phyloP scores from a whole-genome alignment of 768 basidiomycete species.

The Mycena olivaceomarginata region DNA sequence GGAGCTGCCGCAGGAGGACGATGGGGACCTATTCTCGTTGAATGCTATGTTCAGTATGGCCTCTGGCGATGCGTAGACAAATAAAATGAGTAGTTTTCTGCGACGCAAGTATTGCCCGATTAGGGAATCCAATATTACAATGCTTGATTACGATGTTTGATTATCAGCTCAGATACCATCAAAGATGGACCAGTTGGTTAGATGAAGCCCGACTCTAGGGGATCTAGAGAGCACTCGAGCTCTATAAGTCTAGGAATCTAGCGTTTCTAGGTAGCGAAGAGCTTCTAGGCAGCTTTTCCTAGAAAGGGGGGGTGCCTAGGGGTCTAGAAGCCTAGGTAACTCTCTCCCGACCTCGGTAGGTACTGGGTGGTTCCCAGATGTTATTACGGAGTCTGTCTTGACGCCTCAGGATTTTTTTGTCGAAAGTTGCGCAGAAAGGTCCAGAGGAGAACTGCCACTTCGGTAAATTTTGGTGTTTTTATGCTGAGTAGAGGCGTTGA shows the following conservation, averaged over 20 bases:
- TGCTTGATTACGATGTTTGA: no score
- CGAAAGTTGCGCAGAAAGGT: no score
- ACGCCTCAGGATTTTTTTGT: no score
- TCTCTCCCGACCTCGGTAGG: background rate
- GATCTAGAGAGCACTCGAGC: background rate
- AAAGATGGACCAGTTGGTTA: background rate
- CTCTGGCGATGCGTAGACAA: background rate
- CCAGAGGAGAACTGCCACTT: no score
- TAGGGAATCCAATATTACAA: background rate
- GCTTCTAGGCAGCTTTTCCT: background rate
- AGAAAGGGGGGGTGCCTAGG: conserved; percentile 2
- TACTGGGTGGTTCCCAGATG: no score
- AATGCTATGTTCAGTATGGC: background rate
- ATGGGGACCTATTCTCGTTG: background rate
- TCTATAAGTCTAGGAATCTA: background rate
- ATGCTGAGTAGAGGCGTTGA: no score
- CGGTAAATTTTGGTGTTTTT: no score
- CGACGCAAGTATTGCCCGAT: background rate
- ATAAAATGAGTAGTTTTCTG: background rate
- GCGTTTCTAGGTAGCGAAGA: background rate
- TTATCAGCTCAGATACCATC: background rate
- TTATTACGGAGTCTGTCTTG: no score
- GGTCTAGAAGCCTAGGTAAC: background rate
- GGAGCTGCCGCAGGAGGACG: background rate
- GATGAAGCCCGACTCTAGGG: background rate